Conservation (phyloP, 2,329 filamentous ascomycete species). For the Aureobasidium sp. region DNA sequence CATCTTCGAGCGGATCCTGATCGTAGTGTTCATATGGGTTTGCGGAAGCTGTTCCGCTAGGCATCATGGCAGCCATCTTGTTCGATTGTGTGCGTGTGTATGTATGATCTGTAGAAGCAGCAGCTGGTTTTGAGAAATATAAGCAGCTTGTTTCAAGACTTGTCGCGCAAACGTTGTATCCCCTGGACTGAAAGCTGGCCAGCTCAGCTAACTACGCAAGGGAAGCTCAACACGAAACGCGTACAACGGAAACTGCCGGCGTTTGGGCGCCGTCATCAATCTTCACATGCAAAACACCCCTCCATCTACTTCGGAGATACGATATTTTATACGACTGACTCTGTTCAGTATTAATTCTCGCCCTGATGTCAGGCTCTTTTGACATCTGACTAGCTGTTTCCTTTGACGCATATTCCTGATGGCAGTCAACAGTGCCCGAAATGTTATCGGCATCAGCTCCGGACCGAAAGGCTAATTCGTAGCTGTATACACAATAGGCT, state of each 20-base stretch:
- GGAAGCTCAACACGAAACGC: background rate
- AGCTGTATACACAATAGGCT: constrained; percentile 6
- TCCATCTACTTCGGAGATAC: background rate
- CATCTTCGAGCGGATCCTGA: constrained; percentile 40
- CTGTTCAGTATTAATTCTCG: background rate
- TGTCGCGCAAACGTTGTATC: background rate
- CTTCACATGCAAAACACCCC: background rate
- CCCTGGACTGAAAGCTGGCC: constrained; percentile 7
- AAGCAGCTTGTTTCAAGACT: background rate
- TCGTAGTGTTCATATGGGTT: constrained; percentile 39
- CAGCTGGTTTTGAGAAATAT: background rate
- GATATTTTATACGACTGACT: background rate
- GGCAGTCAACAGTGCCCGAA: background rate
- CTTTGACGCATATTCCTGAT: background rate
- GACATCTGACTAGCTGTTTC: background rate
- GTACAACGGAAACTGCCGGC: background rate
- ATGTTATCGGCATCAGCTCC: background rate
- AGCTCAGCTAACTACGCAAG: background rate
- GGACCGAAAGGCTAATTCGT: background rate
- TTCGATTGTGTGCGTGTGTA: background rate
- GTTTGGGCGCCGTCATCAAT: background rate
- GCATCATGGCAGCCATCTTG: constrained; percentile 41
- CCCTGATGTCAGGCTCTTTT: background rate
- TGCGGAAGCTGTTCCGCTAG: constrained; percentile 30
- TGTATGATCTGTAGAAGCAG: background rate